Conservation (phyloP, 2,329 filamentous ascomycete genomes). For the Aureobasidium subglaciale region DNA sequence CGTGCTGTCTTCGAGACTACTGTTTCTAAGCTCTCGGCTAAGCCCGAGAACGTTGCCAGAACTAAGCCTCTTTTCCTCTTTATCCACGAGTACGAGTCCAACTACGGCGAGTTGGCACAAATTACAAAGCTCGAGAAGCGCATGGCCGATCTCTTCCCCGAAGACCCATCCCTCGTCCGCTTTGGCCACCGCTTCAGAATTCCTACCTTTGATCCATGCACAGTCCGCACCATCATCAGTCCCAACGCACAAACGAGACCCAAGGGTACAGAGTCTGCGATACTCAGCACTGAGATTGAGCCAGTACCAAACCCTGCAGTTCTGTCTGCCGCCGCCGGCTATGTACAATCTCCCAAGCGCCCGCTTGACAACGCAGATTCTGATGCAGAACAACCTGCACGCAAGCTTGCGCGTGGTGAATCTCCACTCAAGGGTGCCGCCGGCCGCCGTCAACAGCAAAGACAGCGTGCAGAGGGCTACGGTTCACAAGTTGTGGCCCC, state of each 20-base stretch:
- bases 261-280: conserved; percentile 21
- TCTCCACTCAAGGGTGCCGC: conserved; percentile 90
- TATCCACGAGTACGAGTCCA: conserved; percentile 91
- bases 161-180: conserved; percentile 67
- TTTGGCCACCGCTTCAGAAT: conserved; percentile 72
- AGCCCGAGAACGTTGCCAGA: conserved; percentile 65
- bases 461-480: conserved; percentile 35
- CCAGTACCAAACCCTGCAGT: conserved; percentile 7
- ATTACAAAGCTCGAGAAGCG: conserved; percentile 85
- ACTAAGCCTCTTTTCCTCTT: conserved; percentile 82
- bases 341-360: conserved; percentile 40
- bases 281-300: conserved; percentile 14
- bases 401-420: conserved; percentile 81
- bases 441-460: conserved; percentile 71
- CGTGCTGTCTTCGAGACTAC: conserved; percentile 94
- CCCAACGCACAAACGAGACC: conserved; percentile 67
- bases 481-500: conserved; percentile 13
- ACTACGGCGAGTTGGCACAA: conserved; percentile 86
- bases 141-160: conserved; percentile 89
- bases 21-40: conserved; percentile 71
- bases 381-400: conserved; percentile 65
- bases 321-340: conserved; percentile 24
- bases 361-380: conserved; percentile 54
- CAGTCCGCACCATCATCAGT: conserved; percentile 75
- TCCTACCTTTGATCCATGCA: conserved; percentile 68